These are phyloP conservation scores for Lotmaria passim DNA, from an alignment of 208 protist species.

Conservation along the genomic window DNA sequence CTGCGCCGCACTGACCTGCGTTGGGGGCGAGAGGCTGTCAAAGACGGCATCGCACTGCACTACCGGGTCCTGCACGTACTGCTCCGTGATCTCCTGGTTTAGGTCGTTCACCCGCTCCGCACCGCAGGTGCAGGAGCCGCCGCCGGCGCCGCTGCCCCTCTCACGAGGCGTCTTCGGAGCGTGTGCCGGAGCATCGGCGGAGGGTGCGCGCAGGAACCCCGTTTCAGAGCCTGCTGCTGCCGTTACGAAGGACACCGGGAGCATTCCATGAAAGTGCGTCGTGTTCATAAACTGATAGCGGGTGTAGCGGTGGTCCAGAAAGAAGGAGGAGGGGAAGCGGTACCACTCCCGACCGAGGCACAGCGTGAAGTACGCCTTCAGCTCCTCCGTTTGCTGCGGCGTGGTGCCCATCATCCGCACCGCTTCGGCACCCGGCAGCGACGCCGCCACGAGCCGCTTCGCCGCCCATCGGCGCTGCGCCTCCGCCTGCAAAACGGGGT, in stretches of 20 bases:
- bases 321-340: slow-evolving; percentile 93
- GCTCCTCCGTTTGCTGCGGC: slow-evolving; percentile 12
- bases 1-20: slow-evolving; percentile 2
- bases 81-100: slow-evolving; percentile 51
- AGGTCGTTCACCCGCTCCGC: slow-evolving; percentile 50
- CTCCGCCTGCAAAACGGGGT: slow-evolving; percentile 48
- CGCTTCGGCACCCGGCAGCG: not conserved
- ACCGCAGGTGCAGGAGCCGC: slow-evolving; percentile 50
- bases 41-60: slow-evolving; percentile 59
- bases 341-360: slow-evolving; percentile 96
- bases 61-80: slow-evolving; percentile 50
- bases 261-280: slow-evolving; percentile 33
- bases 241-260: slow-evolving; percentile 46
- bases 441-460: not conserved
- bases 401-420: slow-evolving; percentile 4
- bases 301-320: slow-evolving; percentile 61
- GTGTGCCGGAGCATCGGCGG: not conserved
- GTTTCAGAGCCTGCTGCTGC: not conserved
- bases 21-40: slow-evolving; percentile 37
- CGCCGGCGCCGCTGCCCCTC: not conserved
- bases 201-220: slow-evolving; percentile 13
- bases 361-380: slow-evolving; percentile 47
- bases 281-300: slow-evolving; percentile 56
- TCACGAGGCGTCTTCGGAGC: too few species aligned
- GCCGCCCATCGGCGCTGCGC: slow-evolving; percentile 17